Percentiles rank a stretch among this genome's conserved stretches.
Evolutionary conservation across 2,329 filamentous ascomycete genomes (phyloP).

Genomic region (Diplodia intermedia): DNA sequence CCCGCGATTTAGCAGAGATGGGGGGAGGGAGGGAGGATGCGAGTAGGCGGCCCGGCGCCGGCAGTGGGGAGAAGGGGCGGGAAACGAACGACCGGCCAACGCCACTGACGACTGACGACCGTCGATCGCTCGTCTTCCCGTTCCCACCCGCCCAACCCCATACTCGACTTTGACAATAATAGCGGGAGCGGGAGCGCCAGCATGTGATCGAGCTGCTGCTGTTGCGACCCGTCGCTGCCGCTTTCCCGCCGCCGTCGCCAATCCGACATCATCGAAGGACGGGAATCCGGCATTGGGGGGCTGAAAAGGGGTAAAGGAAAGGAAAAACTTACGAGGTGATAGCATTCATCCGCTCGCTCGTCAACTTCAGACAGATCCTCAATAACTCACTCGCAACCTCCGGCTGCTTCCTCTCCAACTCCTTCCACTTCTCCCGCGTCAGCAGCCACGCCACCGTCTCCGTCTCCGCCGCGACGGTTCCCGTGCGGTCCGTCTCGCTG

Average conservation of each 20-base stretch:
- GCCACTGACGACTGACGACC: conserved; percentile 10
- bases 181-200: background rate
- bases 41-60: background rate
- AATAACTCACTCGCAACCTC: conserved; percentile 85
- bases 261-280: background rate
- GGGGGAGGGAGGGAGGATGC: background rate
- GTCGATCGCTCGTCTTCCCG: background rate
- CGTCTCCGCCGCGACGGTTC: conserved; percentile 82
- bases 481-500: conserved; percentile 84
- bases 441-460: conserved; percentile 85
- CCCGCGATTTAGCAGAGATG: conserved; percentile 4
- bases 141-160: background rate
- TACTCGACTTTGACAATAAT: background rate
- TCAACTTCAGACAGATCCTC: conserved; percentile 88
- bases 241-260: background rate
- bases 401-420: conserved; percentile 73
- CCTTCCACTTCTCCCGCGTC: conserved; percentile 72
- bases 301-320: background rate
- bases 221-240: background rate
- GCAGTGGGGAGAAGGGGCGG: background rate
- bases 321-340: conserved; percentile 62
- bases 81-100: background rate
- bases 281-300: background rate
- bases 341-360: conserved; percentile 86
- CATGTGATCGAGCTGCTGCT: background rate